These are phyloP conservation scores for Saccharomycopsis amapae DNA, from an alignment of 805 yeast species.

Conservation along the genomic window DNA sequence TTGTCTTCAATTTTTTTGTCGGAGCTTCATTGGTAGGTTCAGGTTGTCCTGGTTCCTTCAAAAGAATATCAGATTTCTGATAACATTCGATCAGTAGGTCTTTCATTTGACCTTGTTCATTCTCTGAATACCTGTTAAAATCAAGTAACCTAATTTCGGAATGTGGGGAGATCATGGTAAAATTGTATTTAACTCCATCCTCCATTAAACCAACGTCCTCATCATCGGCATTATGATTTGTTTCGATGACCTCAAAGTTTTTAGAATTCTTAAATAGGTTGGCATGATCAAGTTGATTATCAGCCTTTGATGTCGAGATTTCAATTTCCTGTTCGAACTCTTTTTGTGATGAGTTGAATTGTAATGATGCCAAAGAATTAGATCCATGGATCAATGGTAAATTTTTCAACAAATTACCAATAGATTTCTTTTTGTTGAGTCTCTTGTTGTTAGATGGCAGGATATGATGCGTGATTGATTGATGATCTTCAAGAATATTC, in stretches of 20 bases:
- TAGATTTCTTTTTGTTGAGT: no score
- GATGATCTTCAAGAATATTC: no score
- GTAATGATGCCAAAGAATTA: no score
- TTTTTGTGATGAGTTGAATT: no score
- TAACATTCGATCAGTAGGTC: not conserved
- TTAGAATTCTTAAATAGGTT: not conserved
- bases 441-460: no score
- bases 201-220: not conserved
- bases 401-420: no score
- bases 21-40: not conserved
- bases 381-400: no score
- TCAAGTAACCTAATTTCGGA: conserved; percentile 5
- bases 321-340: no score
- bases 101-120: not conserved
- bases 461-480: no score
- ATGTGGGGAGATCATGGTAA: not conserved
- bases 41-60: not conserved
- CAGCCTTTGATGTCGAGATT: not conserved
- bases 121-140: conserved; percentile 1
- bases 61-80: not conserved
- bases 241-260: no score
- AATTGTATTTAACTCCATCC: not conserved
- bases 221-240: not conserved
- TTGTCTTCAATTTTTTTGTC: not conserved
- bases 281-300: not conserved